phyloP scores from a whole-genome alignment of 2,329 filamentous ascomycete genomes.

The Colletotrichum spaethianum region DNA sequence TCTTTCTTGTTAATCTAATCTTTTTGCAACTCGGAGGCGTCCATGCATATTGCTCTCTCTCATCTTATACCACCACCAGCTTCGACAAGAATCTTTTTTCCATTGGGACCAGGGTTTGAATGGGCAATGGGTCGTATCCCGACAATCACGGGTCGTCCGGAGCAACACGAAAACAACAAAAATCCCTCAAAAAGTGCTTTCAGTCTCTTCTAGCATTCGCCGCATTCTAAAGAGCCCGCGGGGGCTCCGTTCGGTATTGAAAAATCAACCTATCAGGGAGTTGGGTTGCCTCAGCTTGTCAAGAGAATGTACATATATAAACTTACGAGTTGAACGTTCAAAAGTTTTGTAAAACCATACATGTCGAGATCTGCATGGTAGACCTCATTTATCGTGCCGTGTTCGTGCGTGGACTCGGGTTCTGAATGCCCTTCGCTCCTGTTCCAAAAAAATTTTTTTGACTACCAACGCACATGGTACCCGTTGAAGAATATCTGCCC shows the following conservation, averaged over 20 bases:
- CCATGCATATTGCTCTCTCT: conserved; percentile 40
- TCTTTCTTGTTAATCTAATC: conserved; percentile 36
- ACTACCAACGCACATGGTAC: background rate
- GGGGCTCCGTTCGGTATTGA: conserved; percentile 7
- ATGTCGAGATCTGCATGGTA: no score
- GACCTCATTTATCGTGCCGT: background rate
- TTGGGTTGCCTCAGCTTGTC: conserved; percentile 15
- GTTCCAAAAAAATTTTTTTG: background rate
- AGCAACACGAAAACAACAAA: conserved; percentile 3
- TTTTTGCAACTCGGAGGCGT: conserved; percentile 36
- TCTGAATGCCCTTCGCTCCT: background rate
- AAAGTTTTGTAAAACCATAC: conserved; percentile 11
- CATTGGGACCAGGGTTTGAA: conserved; percentile 35
- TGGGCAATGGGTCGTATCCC: conserved; percentile 14
- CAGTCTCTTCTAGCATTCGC: background rate
- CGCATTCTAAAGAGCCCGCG: conserved; percentile 7
- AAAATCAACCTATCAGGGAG: conserved; percentile 15
- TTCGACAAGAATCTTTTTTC: conserved; percentile 11
- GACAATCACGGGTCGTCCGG: conserved; percentile 15
- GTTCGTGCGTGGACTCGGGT: background rate
- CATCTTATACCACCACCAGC: conserved; percentile 40
- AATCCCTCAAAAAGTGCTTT: conserved; percentile 22
- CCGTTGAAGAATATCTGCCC: background rate
- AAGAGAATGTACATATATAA: conserved; percentile 32
- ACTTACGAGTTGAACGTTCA: conserved; percentile 31